phyloP scores from a whole-genome alignment of 2,329 filamentous ascomycete species.

The Exophiala sp. region DNA sequence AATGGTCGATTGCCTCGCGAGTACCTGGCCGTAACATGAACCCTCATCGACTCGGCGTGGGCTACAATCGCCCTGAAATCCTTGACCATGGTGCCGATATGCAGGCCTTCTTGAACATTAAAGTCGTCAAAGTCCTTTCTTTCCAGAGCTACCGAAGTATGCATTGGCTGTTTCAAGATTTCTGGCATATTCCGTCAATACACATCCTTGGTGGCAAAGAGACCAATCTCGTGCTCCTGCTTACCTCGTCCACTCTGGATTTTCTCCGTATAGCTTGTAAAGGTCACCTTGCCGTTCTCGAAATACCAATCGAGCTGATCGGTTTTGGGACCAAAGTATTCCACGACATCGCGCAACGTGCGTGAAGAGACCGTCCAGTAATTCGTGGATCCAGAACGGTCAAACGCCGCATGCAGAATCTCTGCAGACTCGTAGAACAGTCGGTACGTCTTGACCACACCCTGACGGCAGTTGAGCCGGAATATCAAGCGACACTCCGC shows the following conservation, averaged over 20 bases:
- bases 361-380: constrained; percentile 54
- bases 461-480: constrained; percentile 57
- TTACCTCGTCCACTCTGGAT: constrained; percentile 55
- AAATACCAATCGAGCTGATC: constrained; percentile 59
- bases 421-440: constrained; percentile 58
- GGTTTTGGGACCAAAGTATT: constrained; percentile 59
- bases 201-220: no score
- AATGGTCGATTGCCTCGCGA: constrained; percentile 55
- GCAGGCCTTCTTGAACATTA: constrained; percentile 52
- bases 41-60: constrained; percentile 55
- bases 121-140: constrained; percentile 58
- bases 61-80: constrained; percentile 60
- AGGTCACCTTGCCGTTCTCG: constrained; percentile 53
- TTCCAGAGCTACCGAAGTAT: constrained; percentile 58
- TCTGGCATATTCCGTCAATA: constrained; percentile 39
- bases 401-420: constrained; percentile 59
- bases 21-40: constrained; percentile 52
- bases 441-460: constrained; percentile 60
- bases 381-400: constrained; percentile 51
- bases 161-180: constrained; percentile 58
- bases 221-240: neutral
- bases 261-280: constrained; percentile 63
- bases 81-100: constrained; percentile 59
- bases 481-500: constrained; percentile 57
- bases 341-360: constrained; percentile 55